Percentiles rank a stretch among this genome's conserved stretches.
phyloP scores from a whole-genome alignment of 345 rosid species.

The Ricinus communis region DNA sequence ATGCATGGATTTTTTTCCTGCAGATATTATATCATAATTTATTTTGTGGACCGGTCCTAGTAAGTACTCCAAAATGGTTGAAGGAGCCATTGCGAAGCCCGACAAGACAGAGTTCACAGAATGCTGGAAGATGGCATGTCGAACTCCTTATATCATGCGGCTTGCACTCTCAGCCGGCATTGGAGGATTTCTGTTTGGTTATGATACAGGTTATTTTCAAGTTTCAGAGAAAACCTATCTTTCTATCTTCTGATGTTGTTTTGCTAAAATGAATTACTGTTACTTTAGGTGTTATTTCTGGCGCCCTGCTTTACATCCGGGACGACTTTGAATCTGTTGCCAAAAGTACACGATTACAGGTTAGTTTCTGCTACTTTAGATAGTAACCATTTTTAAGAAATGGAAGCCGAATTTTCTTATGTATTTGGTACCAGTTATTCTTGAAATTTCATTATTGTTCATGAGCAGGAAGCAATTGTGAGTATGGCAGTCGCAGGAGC shows the following conservation, averaged over 20 bases:
- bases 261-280: background rate
- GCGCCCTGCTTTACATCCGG: constrained; percentile 73
- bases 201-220: constrained; percentile 67
- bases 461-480: constrained; percentile 57
- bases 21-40: too few relatives aligned
- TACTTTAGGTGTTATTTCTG: constrained; percentile 74
- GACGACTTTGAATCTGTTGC: constrained; percentile 71
- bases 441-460: background rate
- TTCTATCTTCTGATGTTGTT: background rate
- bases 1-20: background rate
- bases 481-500: constrained; percentile 94
- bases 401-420: background rate
- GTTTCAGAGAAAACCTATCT: too few relatives aligned
- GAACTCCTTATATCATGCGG: constrained; percentile 74
- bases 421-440: background rate
- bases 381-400: background rate
- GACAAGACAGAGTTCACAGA: constrained; percentile 71
- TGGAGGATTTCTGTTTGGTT: constrained; percentile 93
- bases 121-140: constrained; percentile 71
- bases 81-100: constrained; percentile 57
- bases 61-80: constrained; percentile 48
- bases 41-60: background rate
- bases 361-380: background rate
- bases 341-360: constrained; percentile 72
- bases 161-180: constrained; percentile 90